Evolutionary conservation across 2,329 filamentous ascomycete genomes (phyloP), one percentile per base, ranked within the genome.

Genomic region (Fusarium tricinctum): DNA sequence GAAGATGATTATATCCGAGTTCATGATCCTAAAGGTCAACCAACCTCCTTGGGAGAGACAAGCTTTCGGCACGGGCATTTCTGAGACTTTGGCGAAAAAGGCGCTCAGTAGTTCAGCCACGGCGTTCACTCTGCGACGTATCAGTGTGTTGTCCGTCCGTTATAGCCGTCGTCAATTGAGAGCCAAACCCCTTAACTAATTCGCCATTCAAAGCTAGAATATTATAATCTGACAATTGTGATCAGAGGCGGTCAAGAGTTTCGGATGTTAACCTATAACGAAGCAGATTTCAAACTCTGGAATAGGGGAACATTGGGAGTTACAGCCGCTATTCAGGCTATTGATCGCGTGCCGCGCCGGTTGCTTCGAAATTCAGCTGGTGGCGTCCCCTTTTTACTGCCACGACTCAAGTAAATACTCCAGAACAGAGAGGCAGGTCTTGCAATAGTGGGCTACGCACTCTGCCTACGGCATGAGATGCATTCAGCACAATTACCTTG

Each of bases 291-390:
- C 17, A 19, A 12, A 19, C 40, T 48, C 33, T 14, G 15, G 10
- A 12, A 70, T 65, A 68, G 46, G 51, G 68, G 66, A 26, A 53
- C 38, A 28, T 39, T 33, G 9, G 30, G 38, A 50, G 17, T n/a
- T 58, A 39, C 39, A 22, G 40, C 28, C 39, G 49, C 35, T 20
- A 38, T 56, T 28, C 52, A 61, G 49, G 58, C 66, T 66, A 70
- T 72, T 63, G 69, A 70, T 72, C 63, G 66, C 59, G 69, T 72
- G 67, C 67, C 59, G 64, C 44, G 46, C 66, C 47, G 52, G 61
- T 43, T 62, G 22, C 45, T 49, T 44, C 30, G 19, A 22, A 38
- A 44, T 35, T 44, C 15, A 54, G 22, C 30, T 39, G 22, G 55
- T 54, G 56, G 54, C 35, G 55, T 49, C 62, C 38, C 46, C 40